Evolutionary conservation across 371 early-diverging fungal species (phyloP), one percentile per base, ranked within the genome.

Genomic region (Gilbertella persicaria): DNA sequence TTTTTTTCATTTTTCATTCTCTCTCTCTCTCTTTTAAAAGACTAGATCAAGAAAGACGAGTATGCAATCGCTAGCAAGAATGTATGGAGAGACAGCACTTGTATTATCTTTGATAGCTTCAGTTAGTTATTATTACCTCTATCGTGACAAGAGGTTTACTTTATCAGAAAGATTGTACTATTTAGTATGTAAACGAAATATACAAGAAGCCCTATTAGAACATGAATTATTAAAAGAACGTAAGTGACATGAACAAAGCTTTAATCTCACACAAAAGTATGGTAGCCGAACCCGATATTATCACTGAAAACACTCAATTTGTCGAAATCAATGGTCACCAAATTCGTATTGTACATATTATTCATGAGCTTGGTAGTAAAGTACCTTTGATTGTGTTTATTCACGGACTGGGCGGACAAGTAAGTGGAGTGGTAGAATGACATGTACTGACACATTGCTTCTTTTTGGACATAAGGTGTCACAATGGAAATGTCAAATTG

Each of bases 381-480:
- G 82, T 86, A 17, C 89, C 89, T 10, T 53, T 85, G 12, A 56
- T 88, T 24, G 80, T 87, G 6, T 86, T 88, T 62, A 82, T 88
- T 40, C 89, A 88, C 56, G 89, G 89, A 10, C 60, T 88, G 25
- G 89, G 89, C 20, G 87, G 84, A 35, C 88, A 88, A 73, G 86
- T 85, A 71, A 69, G 25, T 40, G 16, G 16, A 23, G 23, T 9
- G n/a, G 10, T 5, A 12, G 5, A 19, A 26, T 29, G 23, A 39
- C 44, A 4, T n/a, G 12, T n/a, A 28, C 38, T 19, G 16, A 20
- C 33, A 10, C 24, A 20, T 9, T 28, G 4, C 33, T 42, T 13
- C 40, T 45, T 24, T 24, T 13, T n/a, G n/a, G 4, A 29, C 28
- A n/a, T 35, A 53, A 86, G 86, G 78, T 76, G 42, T 69, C 78